Percentiles rank a stretch among this genome's conserved stretches.
Conservation (phyloP, 2,329 filamentous ascomycete species). For the Fonsecaea pedrosoi region DNA sequence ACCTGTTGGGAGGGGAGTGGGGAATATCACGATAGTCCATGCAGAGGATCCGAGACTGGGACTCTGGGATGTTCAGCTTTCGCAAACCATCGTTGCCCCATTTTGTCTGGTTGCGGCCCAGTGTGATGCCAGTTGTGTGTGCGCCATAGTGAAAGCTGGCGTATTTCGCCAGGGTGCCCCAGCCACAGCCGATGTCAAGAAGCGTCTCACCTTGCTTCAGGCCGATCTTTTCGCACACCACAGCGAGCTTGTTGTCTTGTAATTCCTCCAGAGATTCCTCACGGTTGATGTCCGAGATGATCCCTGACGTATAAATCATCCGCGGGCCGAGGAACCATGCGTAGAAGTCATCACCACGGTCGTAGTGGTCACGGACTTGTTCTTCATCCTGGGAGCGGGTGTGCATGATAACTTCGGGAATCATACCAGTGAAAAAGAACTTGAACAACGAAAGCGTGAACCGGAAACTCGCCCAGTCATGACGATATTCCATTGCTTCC, state of each 20-base stretch:
- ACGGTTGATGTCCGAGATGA: constrained; percentile 84
- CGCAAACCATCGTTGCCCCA: constrained; percentile 94
- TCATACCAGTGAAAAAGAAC: constrained; percentile 85
- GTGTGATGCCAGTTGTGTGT: constrained; percentile 84
- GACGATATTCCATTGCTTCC: constrained; percentile 88
- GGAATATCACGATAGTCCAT: constrained; percentile 97
- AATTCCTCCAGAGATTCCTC: constrained; percentile 94
- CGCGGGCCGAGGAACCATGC: constrained; percentile 97
- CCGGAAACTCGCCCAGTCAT: constrained; percentile 95
- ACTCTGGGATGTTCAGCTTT: constrained; percentile 79
- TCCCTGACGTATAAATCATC: constrained; percentile 97
- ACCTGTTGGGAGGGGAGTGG: constrained; percentile 67
- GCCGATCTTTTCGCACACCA: constrained; percentile 95
- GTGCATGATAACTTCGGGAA: constrained; percentile 91
- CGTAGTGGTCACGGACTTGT: constrained; percentile 91
- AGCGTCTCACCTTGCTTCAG: constrained; percentile 80
- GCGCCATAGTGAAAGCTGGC: constrained; percentile 92
- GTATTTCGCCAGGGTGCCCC: constrained; percentile 94
- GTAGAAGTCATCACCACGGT: constrained; percentile 98
- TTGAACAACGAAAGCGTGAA: constrained; percentile 87
- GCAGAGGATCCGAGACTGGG: constrained; percentile 90
- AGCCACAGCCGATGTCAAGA: constrained; percentile 96
- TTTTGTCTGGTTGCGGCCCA: constrained; percentile 93
- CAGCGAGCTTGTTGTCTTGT: constrained; percentile 94
- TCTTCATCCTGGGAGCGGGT: constrained; percentile 93